Conservation (phyloP, 495 filamentous ascomycete genomes). For the Barbatosphaeria neglecta region DNA sequence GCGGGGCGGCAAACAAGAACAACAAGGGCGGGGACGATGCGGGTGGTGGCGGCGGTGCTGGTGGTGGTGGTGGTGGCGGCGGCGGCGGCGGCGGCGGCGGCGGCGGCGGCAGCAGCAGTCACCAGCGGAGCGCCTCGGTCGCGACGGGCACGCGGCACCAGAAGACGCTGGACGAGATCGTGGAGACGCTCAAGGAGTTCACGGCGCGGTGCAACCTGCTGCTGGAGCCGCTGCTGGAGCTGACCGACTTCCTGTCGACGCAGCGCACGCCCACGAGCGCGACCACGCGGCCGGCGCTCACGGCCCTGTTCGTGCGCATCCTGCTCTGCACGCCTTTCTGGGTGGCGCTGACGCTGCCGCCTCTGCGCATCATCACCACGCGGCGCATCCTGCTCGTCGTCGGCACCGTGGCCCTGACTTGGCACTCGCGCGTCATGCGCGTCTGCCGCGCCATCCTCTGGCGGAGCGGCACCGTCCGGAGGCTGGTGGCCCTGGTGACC, state of each 20-base stretch:
- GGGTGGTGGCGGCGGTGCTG: neutral
- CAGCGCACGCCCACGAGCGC: constrained; percentile 84
- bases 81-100: neutral
- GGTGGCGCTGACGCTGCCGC: constrained; percentile 70
- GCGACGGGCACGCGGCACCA: constrained; percentile 52
- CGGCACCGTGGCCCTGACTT: constrained; percentile 75
- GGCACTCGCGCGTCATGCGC: constrained; percentile 79
- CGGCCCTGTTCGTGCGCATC: constrained; percentile 78
- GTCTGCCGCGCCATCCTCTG: constrained; percentile 83
- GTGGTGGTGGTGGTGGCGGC: neutral
- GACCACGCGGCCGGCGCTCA: constrained; percentile 85
- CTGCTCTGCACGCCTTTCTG: constrained; percentile 78
- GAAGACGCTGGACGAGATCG: constrained; percentile 88
- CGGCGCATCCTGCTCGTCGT: constrained; percentile 66
- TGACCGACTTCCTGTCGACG: constrained; percentile 90
- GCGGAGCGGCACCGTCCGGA: constrained; percentile 67
- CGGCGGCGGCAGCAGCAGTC: constrained; percentile 16
- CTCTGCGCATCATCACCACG: constrained; percentile 75
- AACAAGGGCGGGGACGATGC: neutral
- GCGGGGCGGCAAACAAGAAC: neutral
- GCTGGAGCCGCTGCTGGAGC: constrained; percentile 70
- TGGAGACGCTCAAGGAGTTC: constrained; percentile 79
- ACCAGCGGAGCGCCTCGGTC: constrained; percentile 43
- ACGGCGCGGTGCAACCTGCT: constrained; percentile 85
- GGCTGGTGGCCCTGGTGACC: constrained; percentile 54